Base-by-base conservation (phyloP, 768 basidiomycete genomes). In the Leccinellum albellum region DNA sequence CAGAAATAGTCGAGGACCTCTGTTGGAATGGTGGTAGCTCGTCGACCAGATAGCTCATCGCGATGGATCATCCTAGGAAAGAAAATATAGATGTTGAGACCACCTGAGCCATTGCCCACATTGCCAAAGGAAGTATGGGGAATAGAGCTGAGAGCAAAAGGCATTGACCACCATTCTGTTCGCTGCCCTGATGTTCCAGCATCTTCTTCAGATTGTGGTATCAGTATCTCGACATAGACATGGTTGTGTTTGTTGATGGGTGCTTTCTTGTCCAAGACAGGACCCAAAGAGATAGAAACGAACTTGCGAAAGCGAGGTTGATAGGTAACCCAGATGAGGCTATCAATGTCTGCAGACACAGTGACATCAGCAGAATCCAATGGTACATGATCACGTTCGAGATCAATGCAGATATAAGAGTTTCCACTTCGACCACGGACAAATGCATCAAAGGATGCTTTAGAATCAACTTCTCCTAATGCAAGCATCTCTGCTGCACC, bases 211-310 rank as follows among this genome's bases (percentile, higher is more conserved):
- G 61, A 64, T 46, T 64, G 63, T 0, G 58, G 58, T 0, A 62
- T 2, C 0, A 61, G 51, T 23, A 66, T 56, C 1, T 65, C 55
- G 0, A 58, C 53, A 52, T 65, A 65, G 0, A 57, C 55, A 31
- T 66, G 64, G 14, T 65, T 66, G 46, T 65, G 32, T 49, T 51
- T 65, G 13, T 33, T 3, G 23, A 66, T 64, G 12, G 58, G 53
- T 1, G 61, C 56, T 17, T 50, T 35, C 0, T 33, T 26, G 0
- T 61, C 59, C 1, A 59, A 5, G 2, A 57, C 26, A 0, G 54
- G 51, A 14, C 48, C 51, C 0, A 61, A 29, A 14, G n/a, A 61
- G 21, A 59, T 29, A 0, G 50, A 1, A 53, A 0, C 2, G 46
- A 24, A 44, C 14, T 58, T 0, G 15, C 3, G 20, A 55, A 61